Percentiles rank a stretch among this genome's conserved stretches.
Conservation (phyloP, 2,329 filamentous ascomycete genomes). For the Teratosphaeria epicoccoides region DNA sequence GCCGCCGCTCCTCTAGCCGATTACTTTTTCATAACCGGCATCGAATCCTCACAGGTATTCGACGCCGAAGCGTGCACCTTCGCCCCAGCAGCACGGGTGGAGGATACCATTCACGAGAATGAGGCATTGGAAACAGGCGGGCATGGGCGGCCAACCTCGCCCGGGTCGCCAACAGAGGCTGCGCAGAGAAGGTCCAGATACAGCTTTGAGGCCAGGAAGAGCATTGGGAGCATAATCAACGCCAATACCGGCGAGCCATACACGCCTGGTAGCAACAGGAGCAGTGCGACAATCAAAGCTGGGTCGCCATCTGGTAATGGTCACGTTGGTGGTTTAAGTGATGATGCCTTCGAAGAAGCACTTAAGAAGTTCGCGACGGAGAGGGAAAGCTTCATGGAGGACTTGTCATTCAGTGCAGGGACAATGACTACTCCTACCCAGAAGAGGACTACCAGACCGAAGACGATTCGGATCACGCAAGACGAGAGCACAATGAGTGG, state of each 20-base stretch:
- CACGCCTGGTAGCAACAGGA: conserved; percentile 50
- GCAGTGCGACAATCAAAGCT: conserved; percentile 52
- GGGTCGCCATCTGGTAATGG: conserved; percentile 14
- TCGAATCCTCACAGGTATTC: conserved; percentile 42
- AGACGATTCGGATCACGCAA: conserved; percentile 72
- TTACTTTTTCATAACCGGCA: conserved; percentile 54
- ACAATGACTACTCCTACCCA: conserved; percentile 44
- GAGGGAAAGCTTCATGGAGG: conserved; percentile 83
- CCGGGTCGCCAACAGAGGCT: conserved; percentile 32
- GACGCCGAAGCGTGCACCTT: conserved; percentile 28
- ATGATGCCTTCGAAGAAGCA: conserved; percentile 89
- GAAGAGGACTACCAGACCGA: conserved; percentile 53
- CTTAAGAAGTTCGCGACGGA: conserved; percentile 92
- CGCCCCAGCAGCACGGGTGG: conserved; percentile 27
- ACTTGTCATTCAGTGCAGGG: conserved; percentile 79
- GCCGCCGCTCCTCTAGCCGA: conserved; percentile 49
- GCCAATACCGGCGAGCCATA: conserved; percentile 31
- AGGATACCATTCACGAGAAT: conserved; percentile 53
- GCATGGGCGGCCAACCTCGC: conserved; percentile 37
- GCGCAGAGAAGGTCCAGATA: conserved; percentile 30
- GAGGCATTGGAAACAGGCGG: conserved; percentile 46
- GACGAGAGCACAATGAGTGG: conserved; percentile 40
- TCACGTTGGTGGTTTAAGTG: conserved; percentile 39
- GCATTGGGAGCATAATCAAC: conserved; percentile 38
- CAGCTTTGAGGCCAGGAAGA: conserved; percentile 40